Base-by-base conservation (phyloP, 306 rosid genomes). In the Trifolium dubium region DNA sequence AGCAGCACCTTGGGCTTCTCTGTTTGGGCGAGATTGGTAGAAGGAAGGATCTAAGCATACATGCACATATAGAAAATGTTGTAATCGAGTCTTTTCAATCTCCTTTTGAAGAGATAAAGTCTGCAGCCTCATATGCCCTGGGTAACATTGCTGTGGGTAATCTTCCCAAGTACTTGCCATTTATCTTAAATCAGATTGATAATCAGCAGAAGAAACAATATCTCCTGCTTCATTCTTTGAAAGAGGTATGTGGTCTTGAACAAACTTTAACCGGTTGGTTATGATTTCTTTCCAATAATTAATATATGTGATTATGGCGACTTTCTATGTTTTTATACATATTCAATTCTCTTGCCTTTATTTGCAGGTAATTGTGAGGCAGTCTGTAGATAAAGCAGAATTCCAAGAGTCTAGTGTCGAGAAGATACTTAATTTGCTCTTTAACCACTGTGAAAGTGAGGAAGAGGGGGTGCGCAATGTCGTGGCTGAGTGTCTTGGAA, bases 381-480 rank as follows among this genome's bases (percentile, higher is more conserved):
- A 92, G 44, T 90, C 96, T 62, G 99, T 95, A 23, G 99, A 95
- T 79, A 95, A 92, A 75, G 85, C 98, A 39, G 99, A 95, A 74
- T 95, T 95, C 68, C 96, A 87, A 81, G 99, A 95, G 76, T 90
- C 91, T 14, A 95, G 97, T 84, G 99, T 95, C 30, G 97, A 95
- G 88, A 95, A 92, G 85, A 95, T 95, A 75, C 97, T 95, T 77
- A 86, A 88, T 65, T 85, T 95, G 79, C 97, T 95, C 64, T 92
- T 95, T 76, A 95, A 95, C 73, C 97, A 95, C 82, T 90, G 99
- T 75, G 99, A 92, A 82, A 92, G 99, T 37, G 98, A 95, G 65
- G 99, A 95, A 85, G 99, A 95, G 81, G 99, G 98, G 55, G 98
- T 95, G 77, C 96, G 99, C 73, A 95, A 95, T 71, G 99, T 95